Evolutionary conservation across 768 basidiomycete genomes (phyloP).

Genomic region (Panaeolus cyanescens): DNA sequence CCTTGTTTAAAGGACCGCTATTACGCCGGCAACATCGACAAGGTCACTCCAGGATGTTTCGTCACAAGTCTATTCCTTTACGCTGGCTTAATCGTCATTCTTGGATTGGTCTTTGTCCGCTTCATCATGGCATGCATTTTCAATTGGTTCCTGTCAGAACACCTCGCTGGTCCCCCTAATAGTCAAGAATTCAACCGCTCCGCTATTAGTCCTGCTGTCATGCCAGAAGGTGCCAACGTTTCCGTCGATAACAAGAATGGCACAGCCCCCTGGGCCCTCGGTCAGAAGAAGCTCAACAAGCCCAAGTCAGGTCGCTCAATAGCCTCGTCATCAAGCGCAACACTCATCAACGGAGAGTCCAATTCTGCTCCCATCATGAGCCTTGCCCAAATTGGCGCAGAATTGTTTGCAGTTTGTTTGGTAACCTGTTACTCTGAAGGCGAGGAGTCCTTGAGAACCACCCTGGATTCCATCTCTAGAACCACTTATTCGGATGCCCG

Average conservation of each 20-base stretch:
- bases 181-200: slow-evolving; percentile 72
- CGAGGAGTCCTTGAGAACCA: slow-evolving; percentile 87
- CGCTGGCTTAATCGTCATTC: slow-evolving; percentile 86
- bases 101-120: slow-evolving; percentile 86
- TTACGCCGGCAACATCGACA: slow-evolving; percentile 94
- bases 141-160: slow-evolving; percentile 92
- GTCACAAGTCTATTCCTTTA: slow-evolving; percentile 89
- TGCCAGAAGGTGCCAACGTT: slow-evolving; percentile 95
- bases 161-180: slow-evolving; percentile 77
- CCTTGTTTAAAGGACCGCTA: slow-evolving; percentile 86
- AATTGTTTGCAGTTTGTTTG: slow-evolving; percentile 92
- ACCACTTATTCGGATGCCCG: slow-evolving; percentile 92
- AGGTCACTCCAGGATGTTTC: slow-evolving; percentile 95
- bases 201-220: slow-evolving; percentile 91
- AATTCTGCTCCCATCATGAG: slow-evolving; percentile 69
- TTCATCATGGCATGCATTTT: slow-evolving; percentile 97
- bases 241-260: slow-evolving; percentile 90
- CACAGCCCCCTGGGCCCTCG: slow-evolving; percentile 91
- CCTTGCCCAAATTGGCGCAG: slow-evolving; percentile 88
- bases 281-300: slow-evolving; percentile 55
- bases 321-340: slow-evolving; percentile 54
- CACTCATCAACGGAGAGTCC: slow-evolving; percentile 49
- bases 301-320: slow-evolving; percentile 50
- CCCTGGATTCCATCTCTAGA: slow-evolving; percentile 88
- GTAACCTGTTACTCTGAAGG: slow-evolving; percentile 99